phyloP scores from a whole-genome alignment of 2,329 filamentous ascomycete species.

The Onygenales sp. region DNA sequence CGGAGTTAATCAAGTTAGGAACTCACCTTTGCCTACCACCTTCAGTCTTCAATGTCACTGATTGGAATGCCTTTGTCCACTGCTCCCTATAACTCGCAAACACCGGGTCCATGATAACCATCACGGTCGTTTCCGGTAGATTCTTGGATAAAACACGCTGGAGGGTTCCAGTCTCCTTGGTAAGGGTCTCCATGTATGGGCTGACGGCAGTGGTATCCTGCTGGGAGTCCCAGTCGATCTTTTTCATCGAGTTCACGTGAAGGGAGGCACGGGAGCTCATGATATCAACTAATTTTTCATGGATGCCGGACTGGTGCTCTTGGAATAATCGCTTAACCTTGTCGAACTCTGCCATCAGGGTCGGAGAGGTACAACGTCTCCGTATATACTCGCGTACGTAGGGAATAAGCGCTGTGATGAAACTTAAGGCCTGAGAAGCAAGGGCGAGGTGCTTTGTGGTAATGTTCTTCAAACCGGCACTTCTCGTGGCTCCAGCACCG shows the following conservation, averaged over 20 bases:
- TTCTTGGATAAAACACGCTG: slow-evolving; percentile 77
- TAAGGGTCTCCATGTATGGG: slow-evolving; percentile 75
- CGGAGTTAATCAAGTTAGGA: slow-evolving; percentile 18
- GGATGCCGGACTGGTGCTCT: slow-evolving; percentile 83
- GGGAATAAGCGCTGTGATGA: slow-evolving; percentile 77
- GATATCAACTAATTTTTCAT: slow-evolving; percentile 87
- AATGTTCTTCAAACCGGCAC: slow-evolving; percentile 88
- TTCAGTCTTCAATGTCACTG: slow-evolving; percentile 55
- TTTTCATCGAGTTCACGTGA: slow-evolving; percentile 66
- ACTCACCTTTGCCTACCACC: slow-evolving; percentile 62
- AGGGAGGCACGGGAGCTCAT: slow-evolving; percentile 69
- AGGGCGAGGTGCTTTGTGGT: slow-evolving; percentile 91
- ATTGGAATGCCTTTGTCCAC: slow-evolving; percentile 61
- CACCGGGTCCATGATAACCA: slow-evolving; percentile 77
- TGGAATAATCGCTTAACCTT: slow-evolving; percentile 74
- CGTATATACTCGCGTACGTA: slow-evolving; percentile 87
- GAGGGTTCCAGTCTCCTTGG: slow-evolving; percentile 75
- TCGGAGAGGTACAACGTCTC: slow-evolving; percentile 51
- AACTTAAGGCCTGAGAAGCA: slow-evolving; percentile 78
- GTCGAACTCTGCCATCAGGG: slow-evolving; percentile 75
- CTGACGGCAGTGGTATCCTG: slow-evolving; percentile 43
- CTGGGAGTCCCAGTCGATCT: slow-evolving; percentile 61
- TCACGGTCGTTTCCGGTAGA: slow-evolving; percentile 64
- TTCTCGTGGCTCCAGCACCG: slow-evolving; percentile 80
- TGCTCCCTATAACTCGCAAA: slow-evolving; percentile 74